Evolutionary conservation across 345 rosid species (phyloP).

Genomic region (Linum trigynum): DNA sequence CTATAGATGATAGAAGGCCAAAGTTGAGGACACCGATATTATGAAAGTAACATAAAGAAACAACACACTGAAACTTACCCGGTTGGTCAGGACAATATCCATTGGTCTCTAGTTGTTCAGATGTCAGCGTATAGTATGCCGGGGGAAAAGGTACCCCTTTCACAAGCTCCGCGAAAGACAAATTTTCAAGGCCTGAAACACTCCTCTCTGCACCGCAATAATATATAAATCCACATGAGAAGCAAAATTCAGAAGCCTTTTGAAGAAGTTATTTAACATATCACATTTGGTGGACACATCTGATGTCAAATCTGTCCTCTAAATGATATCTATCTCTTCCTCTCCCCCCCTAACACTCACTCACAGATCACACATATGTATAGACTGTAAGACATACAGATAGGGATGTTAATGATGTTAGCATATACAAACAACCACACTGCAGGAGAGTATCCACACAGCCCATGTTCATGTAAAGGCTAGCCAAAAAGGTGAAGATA

Average conservation of each 20-base stretch:
- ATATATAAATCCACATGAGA: background rate
- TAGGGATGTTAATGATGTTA: too few species aligned
- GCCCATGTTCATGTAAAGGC: background rate
- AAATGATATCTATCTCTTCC: too few species aligned
- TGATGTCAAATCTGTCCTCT: too few species aligned
- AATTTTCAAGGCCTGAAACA: slow-evolving; percentile 15
- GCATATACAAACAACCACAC: too few species aligned
- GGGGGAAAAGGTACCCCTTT: slow-evolving; percentile 78
- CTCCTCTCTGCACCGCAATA: slow-evolving; percentile 30
- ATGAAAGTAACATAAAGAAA: background rate
- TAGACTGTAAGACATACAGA: too few species aligned
- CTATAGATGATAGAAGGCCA: slow-evolving; percentile 6
- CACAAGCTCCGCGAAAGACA: slow-evolving; percentile 26
- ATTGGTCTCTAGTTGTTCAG: slow-evolving; percentile 69
- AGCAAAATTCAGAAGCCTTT: too few species aligned
- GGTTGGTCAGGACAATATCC: slow-evolving; percentile 51
- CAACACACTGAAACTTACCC: slow-evolving; percentile 30
- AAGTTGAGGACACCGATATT: background rate
- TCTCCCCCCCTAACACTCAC: too few species aligned
- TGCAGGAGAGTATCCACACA: background rate
- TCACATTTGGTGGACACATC: background rate
- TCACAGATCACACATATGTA: too few species aligned
- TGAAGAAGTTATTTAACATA: too few species aligned
- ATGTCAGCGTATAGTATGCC: slow-evolving; percentile 60
- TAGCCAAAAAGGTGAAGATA: background rate